These are phyloP conservation scores for Quercus mongolica DNA, from an alignment of 306 rosid species.

Conservation along the genomic window DNA sequence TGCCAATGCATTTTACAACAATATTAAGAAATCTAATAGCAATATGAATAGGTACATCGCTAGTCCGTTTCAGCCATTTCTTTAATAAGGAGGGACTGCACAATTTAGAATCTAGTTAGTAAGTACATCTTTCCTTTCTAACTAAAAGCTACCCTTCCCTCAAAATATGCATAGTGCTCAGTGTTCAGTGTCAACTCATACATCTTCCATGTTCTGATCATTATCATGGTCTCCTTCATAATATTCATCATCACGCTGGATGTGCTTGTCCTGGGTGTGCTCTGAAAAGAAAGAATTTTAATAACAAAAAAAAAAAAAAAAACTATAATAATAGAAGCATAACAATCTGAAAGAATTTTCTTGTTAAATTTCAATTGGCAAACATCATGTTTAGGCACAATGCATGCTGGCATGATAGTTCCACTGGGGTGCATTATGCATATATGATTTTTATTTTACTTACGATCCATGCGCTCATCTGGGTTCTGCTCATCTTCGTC, in stretches of 20 bases:
- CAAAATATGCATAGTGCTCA: neutral
- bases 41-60: too few species aligned
- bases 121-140: slow-evolving; percentile 24
- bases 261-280: slow-evolving; percentile 85
- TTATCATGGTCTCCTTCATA: slow-evolving; percentile 91
- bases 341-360: neutral
- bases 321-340: neutral
- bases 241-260: slow-evolving; percentile 90
- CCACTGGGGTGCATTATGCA: neutral
- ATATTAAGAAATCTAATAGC: too few species aligned
- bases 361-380: neutral
- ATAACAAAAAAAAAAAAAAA: neutral
- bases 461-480: slow-evolving; percentile 91
- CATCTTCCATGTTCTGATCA: slow-evolving; percentile 74
- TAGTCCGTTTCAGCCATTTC: neutral
- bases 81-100: neutral
- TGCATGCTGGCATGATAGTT: neutral
- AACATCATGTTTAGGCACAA: neutral
- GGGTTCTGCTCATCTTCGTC: slow-evolving; percentile 95
- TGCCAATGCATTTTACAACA: too few species aligned
- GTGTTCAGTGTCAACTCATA: slow-evolving; percentile 16
- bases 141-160: neutral
- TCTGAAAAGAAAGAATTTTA: slow-evolving; percentile 44
- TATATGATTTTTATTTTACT: slow-evolving; percentile 22
- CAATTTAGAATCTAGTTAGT: neutral